Percentiles rank a stretch among this genome's conserved stretches.
Evolutionary conservation across 257 asterid genomes (phyloP).

Genomic region (Plantago ovata): DNA sequence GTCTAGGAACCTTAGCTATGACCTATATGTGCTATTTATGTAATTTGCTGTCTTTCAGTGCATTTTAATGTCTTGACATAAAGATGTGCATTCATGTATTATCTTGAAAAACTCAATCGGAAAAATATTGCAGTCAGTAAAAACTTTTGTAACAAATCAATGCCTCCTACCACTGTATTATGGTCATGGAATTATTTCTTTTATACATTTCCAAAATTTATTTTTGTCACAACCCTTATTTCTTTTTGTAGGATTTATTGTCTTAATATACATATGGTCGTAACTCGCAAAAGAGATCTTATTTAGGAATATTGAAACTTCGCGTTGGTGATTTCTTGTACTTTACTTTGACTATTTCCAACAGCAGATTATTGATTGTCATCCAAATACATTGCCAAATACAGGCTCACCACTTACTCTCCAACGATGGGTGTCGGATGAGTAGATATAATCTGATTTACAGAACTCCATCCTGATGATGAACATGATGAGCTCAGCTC

Average conservation of each 20-base stretch:
- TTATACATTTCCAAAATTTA: not conserved
- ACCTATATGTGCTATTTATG: not conserved
- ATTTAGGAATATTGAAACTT: no score
- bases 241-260: no score
- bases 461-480: not conserved
- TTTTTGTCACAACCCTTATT: not conserved
- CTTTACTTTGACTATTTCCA: no score
- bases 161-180: no score
- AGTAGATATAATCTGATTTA: conserved; percentile 21
- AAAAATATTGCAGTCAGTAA: no score
- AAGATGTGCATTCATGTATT: not conserved
- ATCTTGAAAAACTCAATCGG: no score
- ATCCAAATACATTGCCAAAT: not conserved
- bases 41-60: not conserved
- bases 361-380: conserved; percentile 4
- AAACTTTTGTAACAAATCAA: no score
- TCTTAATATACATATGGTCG: not conserved
- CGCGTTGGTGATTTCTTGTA: no score
- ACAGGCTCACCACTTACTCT: conserved; percentile 19
- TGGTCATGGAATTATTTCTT: not conserved
- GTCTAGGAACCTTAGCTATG: not conserved
- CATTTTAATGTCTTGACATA: not conserved
- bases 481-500: no score
- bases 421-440: conserved; percentile 35
- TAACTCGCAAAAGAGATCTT: conserved; percentile 5